Percentiles rank a stretch among this genome's conserved stretches.
phyloP scores from a whole-genome alignment of 306 rosid species.

The Castanopsis chinensis region DNA sequence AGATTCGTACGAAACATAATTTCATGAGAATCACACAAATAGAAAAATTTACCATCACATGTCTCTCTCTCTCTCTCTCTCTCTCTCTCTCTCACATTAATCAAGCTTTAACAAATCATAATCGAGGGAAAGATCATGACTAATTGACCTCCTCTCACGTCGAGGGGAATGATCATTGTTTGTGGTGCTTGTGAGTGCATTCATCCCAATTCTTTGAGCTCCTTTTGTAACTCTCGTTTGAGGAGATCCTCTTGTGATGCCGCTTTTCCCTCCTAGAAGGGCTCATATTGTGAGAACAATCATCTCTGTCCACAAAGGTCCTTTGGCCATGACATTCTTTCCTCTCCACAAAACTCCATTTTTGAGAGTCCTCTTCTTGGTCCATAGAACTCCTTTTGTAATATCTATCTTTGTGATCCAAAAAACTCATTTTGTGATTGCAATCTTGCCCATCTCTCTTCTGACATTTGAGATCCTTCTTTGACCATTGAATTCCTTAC shows the following conservation, averaged over 20 bases:
- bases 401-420: conserved; percentile 25
- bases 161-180: conserved; percentile 31
- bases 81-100: not conserved
- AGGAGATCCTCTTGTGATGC: not conserved
- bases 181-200: conserved; percentile 38
- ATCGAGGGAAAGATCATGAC: not conserved
- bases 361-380: not conserved
- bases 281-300: conserved; percentile 32
- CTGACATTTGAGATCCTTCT: conserved; percentile 27
- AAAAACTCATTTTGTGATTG: conserved; percentile 5
- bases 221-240: not conserved
- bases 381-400: too few relatives aligned
- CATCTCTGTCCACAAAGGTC: conserved; percentile 36
- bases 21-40: too few relatives aligned
- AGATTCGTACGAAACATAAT: too few relatives aligned
- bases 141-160: conserved; percentile 27
- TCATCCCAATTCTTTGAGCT: conserved; percentile 45
- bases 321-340: conserved; percentile 37
- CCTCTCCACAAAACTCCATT: conserved; percentile 20
- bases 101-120: not conserved
- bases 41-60: too few relatives aligned
- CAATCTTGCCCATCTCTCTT: conserved; percentile 28
- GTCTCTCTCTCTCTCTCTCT: too few relatives aligned
- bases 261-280: conserved; percentile 26
- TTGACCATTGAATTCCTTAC: conserved; percentile 30